Evolutionary conservation across 371 early-diverging fungal genomes (phyloP), one percentile per base, ranked within the genome.

Genomic region (Syncephalastrum racemosum): DNA sequence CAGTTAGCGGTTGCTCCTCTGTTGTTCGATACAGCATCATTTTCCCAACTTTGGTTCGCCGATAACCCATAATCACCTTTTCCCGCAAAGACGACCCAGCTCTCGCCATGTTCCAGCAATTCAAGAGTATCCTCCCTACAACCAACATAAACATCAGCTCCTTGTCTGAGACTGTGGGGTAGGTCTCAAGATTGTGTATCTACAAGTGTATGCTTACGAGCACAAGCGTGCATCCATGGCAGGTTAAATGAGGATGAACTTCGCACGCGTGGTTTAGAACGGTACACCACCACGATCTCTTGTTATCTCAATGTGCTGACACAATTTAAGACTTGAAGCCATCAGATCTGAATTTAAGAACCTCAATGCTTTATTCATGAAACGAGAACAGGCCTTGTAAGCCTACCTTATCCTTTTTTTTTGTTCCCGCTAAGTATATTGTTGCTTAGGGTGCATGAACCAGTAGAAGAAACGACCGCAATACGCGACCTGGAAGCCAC

Each of bases 41-140:
- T n/a, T n/a, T n/a, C n/a, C n/a, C n/a, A n/a, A n/a, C n/a, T 31
- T 31, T 31, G 36, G 36, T 31, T 31, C 36, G 10, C 36, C 36
- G 36, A 31, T 31, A 31, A 2, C 10, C 10, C 36, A 31, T 31
- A n/a, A n/a, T 10, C 36, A 31, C 12, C 36, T 31, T 31, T 31
- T 31, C 36, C 36, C 10, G 10, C 36, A 31, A 31, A 31, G n/a
- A 31, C 36, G 36, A 31, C 36, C 6, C 36, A 0, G 36, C 36
- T 31, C 36, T 31, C 36, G 47, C 24, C 57, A 76, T 76, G 77
- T 76, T 76, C 67, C 70, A 73, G 31, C 77, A 76, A 16, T 76
- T 76, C 22, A 76, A 76, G 48, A 76, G 57, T 51, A 73, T 73
- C 16, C 63, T 76, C 18, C 76, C 76, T 15, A 67, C 49, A 46